Conservation (phyloP, 176 grass and related monocot genomes). For the Lolium multiflorum region DNA sequence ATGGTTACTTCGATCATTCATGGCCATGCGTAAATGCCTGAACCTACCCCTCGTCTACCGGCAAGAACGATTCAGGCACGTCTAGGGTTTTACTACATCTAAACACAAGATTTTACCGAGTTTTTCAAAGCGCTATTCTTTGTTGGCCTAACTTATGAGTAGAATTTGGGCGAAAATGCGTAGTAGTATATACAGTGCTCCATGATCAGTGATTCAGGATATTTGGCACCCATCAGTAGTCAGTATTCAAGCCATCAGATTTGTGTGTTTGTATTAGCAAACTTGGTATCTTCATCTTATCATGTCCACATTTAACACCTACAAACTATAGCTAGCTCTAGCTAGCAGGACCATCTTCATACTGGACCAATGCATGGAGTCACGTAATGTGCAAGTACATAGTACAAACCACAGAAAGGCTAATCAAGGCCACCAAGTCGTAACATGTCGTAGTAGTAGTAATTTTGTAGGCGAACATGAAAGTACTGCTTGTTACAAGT, state of each 20-base stretch:
- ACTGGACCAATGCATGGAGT: conserved; percentile 38
- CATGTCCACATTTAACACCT: conserved; percentile 38
- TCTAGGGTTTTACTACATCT: conserved; percentile 12
- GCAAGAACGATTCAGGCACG: not conserved
- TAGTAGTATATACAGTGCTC: not conserved
- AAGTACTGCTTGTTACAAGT: not conserved
- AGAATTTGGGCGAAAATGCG: not conserved
- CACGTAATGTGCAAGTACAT: not conserved
- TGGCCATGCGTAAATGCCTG: conserved; percentile 44
- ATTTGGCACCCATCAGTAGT: conserved; percentile 5
- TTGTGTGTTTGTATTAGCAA: conserved; percentile 8
- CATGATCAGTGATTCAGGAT: conserved; percentile 14
- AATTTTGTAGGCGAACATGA: conserved; percentile 9
- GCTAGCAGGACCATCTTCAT: conserved; percentile 45
- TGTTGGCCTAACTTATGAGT: not conserved
- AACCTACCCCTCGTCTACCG: conserved; percentile 41
- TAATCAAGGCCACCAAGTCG: conserved; percentile 14
- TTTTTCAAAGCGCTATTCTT: not conserved
- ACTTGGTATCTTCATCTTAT: not conserved
- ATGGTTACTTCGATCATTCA: conserved; percentile 47
- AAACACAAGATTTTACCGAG: not conserved
- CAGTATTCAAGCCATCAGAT: not conserved
- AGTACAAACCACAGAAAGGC: conserved; percentile 18
- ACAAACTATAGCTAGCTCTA: not conserved
- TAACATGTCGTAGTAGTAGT: not conserved